Evolutionary conservation across 164 flowering plant genomes (phyloP).

Genomic region (Magnolia changhungtana): DNA sequence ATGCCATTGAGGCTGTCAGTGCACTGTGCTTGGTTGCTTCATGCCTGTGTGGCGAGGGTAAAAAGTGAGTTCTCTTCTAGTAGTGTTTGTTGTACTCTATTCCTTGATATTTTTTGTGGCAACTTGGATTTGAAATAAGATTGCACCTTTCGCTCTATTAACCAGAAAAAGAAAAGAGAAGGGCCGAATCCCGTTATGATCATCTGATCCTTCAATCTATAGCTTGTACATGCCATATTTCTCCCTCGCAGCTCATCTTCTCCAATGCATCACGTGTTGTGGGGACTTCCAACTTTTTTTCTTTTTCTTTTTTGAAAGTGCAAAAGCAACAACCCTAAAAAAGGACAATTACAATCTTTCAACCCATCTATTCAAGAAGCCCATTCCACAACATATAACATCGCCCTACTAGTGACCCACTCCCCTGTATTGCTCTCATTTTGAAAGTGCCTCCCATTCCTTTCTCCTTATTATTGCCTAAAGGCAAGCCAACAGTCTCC

Average conservation of each 20-base stretch:
- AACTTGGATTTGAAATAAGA: background rate
- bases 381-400: no score
- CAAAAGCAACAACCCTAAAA: no score
- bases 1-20: constrained; percentile 48
- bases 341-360: no score
- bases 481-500: no score
- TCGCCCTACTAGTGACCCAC: no score
- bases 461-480: no score
- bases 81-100: background rate
- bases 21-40: constrained; percentile 49
- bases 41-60: constrained; percentile 54
- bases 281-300: background rate
- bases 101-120: background rate
- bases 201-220: background rate
- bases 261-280: background rate
- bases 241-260: background rate
- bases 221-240: background rate
- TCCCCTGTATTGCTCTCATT: no score
- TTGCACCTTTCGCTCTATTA: background rate
- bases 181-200: background rate
- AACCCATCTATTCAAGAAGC: no score
- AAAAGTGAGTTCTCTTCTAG: constrained; percentile 49
- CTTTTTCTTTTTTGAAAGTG: background rate
- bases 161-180: background rate
- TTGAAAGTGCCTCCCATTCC: no score